Conservation (phyloP, 805 yeast species). For the Kodamaea hsintzibuensis region DNA sequence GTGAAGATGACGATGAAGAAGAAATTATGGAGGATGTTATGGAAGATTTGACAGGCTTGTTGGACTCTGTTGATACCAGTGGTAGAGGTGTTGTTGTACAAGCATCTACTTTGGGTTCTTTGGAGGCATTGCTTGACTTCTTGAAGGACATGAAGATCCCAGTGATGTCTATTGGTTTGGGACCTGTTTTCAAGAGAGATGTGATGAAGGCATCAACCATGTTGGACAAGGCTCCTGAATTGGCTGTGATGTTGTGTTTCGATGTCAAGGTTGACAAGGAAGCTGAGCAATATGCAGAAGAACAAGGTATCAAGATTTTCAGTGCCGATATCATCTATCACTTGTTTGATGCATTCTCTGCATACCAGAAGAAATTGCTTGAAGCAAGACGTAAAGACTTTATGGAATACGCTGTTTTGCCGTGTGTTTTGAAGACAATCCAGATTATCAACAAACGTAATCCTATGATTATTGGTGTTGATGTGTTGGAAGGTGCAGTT, state of each 20-base stretch:
- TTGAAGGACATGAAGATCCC: conserved; percentile 98
- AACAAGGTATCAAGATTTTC: conserved; percentile 88
- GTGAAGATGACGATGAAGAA: conserved; percentile 97
- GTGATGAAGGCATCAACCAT: conserved; percentile 96
- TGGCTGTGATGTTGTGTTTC: conserved; percentile 97
- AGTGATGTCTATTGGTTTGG: conserved; percentile 96
- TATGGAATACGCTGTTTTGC: conserved; percentile 87
- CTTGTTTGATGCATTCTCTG: conserved; percentile 90
- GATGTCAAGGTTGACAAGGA: conserved; percentile 97
- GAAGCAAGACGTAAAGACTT: conserved; percentile 90
- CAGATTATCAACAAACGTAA: conserved; percentile 98
- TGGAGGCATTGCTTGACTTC: conserved; percentile 96
- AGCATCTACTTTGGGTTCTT: conserved; percentile 96
- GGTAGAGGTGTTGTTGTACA: conserved; percentile 99
- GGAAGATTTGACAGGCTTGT: conserved; percentile 94
- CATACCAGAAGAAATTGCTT: conserved; percentile 82
- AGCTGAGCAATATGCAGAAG: conserved; percentile 97
- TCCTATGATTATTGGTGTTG: conserved; percentile 99
- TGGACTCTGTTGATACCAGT: conserved; percentile 90
- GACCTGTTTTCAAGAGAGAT: conserved; percentile 97
- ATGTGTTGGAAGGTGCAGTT: conserved; percentile 86
- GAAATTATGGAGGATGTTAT: conserved; percentile 96
- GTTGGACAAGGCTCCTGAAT: conserved; percentile 95
- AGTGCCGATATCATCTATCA: conserved; percentile 97
- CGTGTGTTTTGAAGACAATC: conserved; percentile 90